A percentile compares a stretch with the other conserved stretches of the same genome.
Evolutionary conservation across 2,329 filamentous ascomycete genomes (phyloP).

Genomic region (Graphilbum sp.): DNA sequence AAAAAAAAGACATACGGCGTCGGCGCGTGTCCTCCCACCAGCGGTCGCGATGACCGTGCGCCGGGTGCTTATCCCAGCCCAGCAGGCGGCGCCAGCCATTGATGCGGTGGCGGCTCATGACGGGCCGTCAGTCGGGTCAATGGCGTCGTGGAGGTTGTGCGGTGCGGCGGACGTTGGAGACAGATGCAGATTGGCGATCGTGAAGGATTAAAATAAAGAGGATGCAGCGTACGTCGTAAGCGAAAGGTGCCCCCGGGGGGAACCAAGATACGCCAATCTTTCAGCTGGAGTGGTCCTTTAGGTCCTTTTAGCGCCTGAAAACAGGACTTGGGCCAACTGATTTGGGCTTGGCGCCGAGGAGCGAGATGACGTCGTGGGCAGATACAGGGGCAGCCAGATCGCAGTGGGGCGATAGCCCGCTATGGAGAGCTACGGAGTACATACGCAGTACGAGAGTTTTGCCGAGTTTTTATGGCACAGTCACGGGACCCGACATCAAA

Average conservation of each 20-base stretch:
- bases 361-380: not conserved
- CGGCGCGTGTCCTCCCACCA: constrained; percentile 17
- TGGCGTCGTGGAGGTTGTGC: not conserved
- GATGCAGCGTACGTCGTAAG: no score
- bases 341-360: not conserved
- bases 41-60: constrained; percentile 11
- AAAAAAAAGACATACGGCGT: constrained; percentile 13
- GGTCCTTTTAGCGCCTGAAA: not conserved
- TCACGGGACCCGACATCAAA: no score
- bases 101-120: constrained; percentile 4
- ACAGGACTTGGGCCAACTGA: not conserved
- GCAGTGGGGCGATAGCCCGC: no score
- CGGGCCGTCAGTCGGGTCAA: not conserved
- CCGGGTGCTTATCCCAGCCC: constrained; percentile 15
- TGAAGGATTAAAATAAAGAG: no score
- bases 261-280: no score
- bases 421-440: no score
- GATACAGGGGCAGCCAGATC: not conserved
- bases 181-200: no score
- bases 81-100: constrained; percentile 14
- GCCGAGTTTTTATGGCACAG: no score
- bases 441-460: no score
- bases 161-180: no score
- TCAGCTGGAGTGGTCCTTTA: not conserved
- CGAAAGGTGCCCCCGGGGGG: no score